Base-by-base conservation (phyloP, 371 early-diverging fungal genomes). In the Lichtheimia corymbifera region DNA sequence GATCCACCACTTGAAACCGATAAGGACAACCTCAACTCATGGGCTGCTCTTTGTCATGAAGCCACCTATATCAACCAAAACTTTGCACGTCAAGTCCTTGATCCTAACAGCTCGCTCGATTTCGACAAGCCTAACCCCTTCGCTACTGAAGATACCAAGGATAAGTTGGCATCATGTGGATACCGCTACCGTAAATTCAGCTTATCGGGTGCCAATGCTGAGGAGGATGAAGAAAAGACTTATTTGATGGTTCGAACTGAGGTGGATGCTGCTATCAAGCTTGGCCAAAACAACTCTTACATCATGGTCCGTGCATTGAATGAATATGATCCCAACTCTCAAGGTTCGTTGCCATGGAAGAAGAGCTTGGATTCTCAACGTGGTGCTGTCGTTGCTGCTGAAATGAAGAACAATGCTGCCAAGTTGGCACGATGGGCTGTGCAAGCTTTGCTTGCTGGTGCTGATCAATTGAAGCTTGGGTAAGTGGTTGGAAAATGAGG, bases 321-420 rank as follows among this genome's bases (percentile, higher is more conserved):
- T 71, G 96, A 98, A 76, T 95, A 94, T 70, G 97, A 97, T 73
- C 79, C 91, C 20, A 79, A 88, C 30, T 94, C 95, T 25, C 82
- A 90, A 60, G 96, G 96, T 28, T 92, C 93, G 14, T 86, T 96
- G 30, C 93, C 95, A 72, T 98, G 99, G 99, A 88, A 94, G 65
- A 86, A 91, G 76, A 95, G 93, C 79, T 84, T 97, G 54, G 99
- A 96, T 81, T 80, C 93, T 41, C 95, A 95, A 75, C 92, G 97
- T 62, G 99, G 97, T 71, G 97, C 97, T 50, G 94, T 97, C 40
- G 91, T 97, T 60, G 97, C 97, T 17, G 93, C 95, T 42, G 99
- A 97, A 74, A 93, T 97, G 89, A 95, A 92, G 85, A 97, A 96
- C 85, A 97, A 98, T 84, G 89, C 91, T 62, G 90, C 91, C 82